Evolutionary conservation across 1,284 basidiomycete species (phyloP).

Genomic region (Ganoderma lucidum): DNA sequence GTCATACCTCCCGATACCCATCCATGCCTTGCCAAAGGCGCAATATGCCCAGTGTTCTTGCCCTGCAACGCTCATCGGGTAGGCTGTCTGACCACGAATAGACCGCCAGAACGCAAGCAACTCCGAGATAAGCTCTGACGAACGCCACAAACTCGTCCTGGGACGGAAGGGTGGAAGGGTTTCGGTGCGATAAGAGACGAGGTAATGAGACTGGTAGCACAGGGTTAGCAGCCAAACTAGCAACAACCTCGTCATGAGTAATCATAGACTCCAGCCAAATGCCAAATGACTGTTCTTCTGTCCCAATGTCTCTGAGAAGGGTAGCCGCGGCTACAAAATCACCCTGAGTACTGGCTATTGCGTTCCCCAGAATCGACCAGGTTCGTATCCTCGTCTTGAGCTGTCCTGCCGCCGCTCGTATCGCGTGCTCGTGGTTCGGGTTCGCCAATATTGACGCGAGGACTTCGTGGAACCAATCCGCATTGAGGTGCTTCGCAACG

Average conservation of each 20-base stretch:
- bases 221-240: slow-evolving; percentile 54
- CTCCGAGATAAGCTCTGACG: slow-evolving; percentile 69
- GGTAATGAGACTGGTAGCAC: slow-evolving; percentile 44
- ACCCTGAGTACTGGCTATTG: slow-evolving; percentile 59
- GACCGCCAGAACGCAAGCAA: slow-evolving; percentile 74
- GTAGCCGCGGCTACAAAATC: slow-evolving; percentile 56
- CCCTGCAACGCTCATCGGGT: slow-evolving; percentile 68
- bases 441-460: slow-evolving; percentile 52
- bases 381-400: slow-evolving; percentile 58
- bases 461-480: slow-evolving; percentile 49
- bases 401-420: slow-evolving; percentile 52
- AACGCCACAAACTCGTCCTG: slow-evolving; percentile 70
- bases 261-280: slow-evolving; percentile 76
- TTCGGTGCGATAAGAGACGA: slow-evolving; percentile 45
- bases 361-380: slow-evolving; percentile 70
- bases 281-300: slow-evolving; percentile 71
- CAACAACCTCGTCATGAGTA: slow-evolving; percentile 57
- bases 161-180: slow-evolving; percentile 41
- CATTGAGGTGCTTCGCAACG: slow-evolving; percentile 57
- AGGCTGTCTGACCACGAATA: slow-evolving; percentile 82
- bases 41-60: slow-evolving; percentile 66
- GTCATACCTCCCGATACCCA: slow-evolving; percentile 68
- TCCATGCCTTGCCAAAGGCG: slow-evolving; percentile 74
- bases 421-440: slow-evolving; percentile 48
- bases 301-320: slow-evolving; percentile 64